These are phyloP conservation scores for Vigna hirtella DNA, from an alignment of 306 rosid species.

Conservation along the genomic window DNA sequence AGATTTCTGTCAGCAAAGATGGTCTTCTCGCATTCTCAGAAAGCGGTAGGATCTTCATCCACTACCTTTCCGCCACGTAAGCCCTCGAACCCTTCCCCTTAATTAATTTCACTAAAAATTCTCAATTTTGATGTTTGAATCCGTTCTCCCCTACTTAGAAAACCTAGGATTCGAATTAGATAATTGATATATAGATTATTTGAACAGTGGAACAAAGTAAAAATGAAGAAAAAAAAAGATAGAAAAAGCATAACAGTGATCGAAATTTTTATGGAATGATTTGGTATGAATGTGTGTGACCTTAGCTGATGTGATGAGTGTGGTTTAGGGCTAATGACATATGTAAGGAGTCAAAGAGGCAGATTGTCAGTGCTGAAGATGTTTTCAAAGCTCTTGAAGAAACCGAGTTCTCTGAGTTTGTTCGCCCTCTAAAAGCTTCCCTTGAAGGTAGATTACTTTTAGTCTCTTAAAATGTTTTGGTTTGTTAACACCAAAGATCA, in stretches of 20 bases:
- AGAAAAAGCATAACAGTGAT: neutral
- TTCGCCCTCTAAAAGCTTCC: conserved; percentile 71
- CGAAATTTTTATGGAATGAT: conserved; percentile 12
- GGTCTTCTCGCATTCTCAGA: conserved; percentile 85
- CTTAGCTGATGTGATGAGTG: conserved; percentile 7
- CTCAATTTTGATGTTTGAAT: neutral
- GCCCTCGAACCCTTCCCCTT: neutral
- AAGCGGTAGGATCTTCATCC: conserved; percentile 90
- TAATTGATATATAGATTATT: neutral
- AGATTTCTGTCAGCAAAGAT: conserved; percentile 72
- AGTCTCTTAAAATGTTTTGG: neutral
- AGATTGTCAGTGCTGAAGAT: conserved; percentile 81
- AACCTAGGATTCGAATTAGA: neutral
- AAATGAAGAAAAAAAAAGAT: neutral
- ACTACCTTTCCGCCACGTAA: conserved; percentile 93
- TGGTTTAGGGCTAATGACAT: conserved; percentile 83
- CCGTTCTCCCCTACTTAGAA: neutral
- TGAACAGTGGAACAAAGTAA: neutral
- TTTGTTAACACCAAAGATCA: neutral
- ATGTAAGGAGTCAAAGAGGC: conserved; percentile 91
- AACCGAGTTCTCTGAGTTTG: conserved; percentile 80
- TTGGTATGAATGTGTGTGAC: neutral
- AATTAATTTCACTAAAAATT: neutral
- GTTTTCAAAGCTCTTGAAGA: conserved; percentile 86
- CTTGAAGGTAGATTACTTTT: conserved; percentile 72